Percentiles rank a stretch among this genome's conserved stretches.
Evolutionary conservation across 805 yeast genomes (phyloP).

Genomic region (Hanseniaspora thailandica): DNA sequence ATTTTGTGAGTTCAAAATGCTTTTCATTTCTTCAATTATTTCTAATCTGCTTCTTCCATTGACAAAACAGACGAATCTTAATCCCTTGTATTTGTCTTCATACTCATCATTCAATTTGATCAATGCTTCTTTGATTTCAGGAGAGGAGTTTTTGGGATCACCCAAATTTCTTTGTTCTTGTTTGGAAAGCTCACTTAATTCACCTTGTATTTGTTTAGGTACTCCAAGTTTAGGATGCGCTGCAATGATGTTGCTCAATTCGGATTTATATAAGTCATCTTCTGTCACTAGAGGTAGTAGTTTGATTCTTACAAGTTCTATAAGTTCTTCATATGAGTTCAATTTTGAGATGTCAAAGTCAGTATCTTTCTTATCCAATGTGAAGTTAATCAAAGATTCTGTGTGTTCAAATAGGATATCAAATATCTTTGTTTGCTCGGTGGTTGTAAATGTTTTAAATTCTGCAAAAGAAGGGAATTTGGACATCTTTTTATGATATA

Average conservation of each 20-base stretch:
- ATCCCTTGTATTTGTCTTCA: slow-evolving; percentile 55
- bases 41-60: slow-evolving; percentile 62
- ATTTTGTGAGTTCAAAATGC: slow-evolving; percentile 35
- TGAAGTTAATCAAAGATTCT: slow-evolving; percentile 18
- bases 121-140: slow-evolving; percentile 38
- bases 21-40: slow-evolving; percentile 52
- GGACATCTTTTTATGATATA: neutral
- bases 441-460: slow-evolving; percentile 9
- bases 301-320: slow-evolving; percentile 35
- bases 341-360: slow-evolving; percentile 13
- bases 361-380: slow-evolving; percentile 14
- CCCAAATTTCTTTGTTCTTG: slow-evolving; percentile 59
- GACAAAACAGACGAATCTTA: slow-evolving; percentile 79
- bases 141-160: slow-evolving; percentile 30
- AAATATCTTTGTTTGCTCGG: slow-evolving; percentile 16
- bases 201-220: slow-evolving; percentile 18
- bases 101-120: slow-evolving; percentile 45
- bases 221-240: slow-evolving; percentile 90
- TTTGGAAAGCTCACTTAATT: slow-evolving; percentile 51
- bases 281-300: slow-evolving; percentile 29
- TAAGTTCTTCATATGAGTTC: slow-evolving; percentile 31
- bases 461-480: slow-evolving; percentile 2
- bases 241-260: slow-evolving; percentile 49
- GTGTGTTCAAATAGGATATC: slow-evolving; percentile 21
- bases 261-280: slow-evolving; percentile 15